Conservation (phyloP, 2,329 filamentous ascomycete genomes). For the Ophiostoma fasciatum region DNA sequence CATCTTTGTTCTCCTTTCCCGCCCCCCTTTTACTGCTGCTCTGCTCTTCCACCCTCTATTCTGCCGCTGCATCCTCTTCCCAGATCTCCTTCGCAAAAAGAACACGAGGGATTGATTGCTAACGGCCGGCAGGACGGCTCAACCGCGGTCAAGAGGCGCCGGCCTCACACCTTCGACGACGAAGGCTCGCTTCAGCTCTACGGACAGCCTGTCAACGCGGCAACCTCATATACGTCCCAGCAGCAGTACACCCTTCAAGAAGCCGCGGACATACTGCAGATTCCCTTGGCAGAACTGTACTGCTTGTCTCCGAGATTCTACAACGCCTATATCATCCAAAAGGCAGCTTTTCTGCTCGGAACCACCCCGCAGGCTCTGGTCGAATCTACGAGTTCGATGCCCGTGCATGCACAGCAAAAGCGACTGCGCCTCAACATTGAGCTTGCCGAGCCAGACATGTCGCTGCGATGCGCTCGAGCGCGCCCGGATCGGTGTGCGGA, state of each 20-base stretch:
- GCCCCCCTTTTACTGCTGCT: not conserved
- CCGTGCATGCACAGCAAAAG: conserved; percentile 18
- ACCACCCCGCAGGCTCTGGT: conserved; percentile 17
- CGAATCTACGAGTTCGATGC: conserved; percentile 12
- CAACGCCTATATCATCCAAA: conserved; percentile 16
- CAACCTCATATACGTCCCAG: conserved; percentile 13
- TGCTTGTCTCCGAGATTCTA: conserved; percentile 10
- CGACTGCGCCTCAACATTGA: conserved; percentile 14
- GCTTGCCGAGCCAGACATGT: conserved; percentile 16
- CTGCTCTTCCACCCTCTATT: not conserved
- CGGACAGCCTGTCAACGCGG: not conserved
- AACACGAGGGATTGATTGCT: not conserved
- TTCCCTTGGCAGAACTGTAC: conserved; percentile 11
- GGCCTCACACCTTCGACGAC: conserved; percentile 25
- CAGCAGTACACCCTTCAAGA: conserved; percentile 16
- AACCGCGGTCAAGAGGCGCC: conserved; percentile 27
- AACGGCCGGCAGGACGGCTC: conserved; percentile 11
- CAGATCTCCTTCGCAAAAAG: not conserved
- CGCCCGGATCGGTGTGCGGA: conserved; percentile 15
- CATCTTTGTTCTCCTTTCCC: not conserved
- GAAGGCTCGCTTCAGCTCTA: not conserved
- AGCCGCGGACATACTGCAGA: conserved; percentile 11
- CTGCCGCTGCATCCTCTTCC: too few species aligned
- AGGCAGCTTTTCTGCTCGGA: conserved; percentile 20
- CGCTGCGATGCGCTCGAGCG: conserved; percentile 13